These are phyloP conservation scores for Trichoderma arundinaceum DNA, from an alignment of 2,329 filamentous ascomycete genomes.

Conservation along the genomic window DNA sequence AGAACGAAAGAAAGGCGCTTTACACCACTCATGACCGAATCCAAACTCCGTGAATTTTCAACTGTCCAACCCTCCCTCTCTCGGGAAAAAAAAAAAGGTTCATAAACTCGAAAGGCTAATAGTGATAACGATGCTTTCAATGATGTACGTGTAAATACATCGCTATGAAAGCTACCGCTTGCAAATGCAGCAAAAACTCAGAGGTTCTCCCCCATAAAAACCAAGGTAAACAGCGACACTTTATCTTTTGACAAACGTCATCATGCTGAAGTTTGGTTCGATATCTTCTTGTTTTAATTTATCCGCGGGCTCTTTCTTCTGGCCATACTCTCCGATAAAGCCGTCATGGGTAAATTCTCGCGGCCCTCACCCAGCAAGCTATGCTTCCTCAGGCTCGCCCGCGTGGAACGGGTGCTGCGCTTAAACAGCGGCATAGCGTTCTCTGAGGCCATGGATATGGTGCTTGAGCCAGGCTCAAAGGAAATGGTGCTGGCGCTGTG, in stretches of 20 bases:
- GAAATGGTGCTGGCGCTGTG: slow-evolving; percentile 45
- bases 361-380: slow-evolving; percentile 51
- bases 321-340: slow-evolving; percentile 53
- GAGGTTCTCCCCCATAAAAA: background rate
- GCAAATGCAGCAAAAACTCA: slow-evolving; percentile 1
- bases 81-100: background rate
- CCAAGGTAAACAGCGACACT: background rate
- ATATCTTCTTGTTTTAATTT: slow-evolving; percentile 39
- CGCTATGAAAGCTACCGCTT: background rate
- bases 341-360: slow-evolving; percentile 56
- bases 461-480: slow-evolving; percentile 53
- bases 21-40: slow-evolving; percentile 14
- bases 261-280: background rate
- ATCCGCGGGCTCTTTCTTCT: slow-evolving; percentile 63
- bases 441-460: slow-evolving; percentile 49
- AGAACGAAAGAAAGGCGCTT: slow-evolving; percentile 2
- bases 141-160: slow-evolving; percentile 10
- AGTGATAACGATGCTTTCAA: background rate
- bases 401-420: slow-evolving; percentile 48
- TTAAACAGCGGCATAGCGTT: slow-evolving; percentile 56
- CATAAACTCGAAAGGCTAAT: background rate
- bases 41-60: slow-evolving; percentile 16
- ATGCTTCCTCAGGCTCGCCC: slow-evolving; percentile 44
- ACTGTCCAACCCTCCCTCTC: background rate
- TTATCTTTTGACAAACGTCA: background rate